Evolutionary conservation across 2,329 filamentous ascomycete species (phyloP), one percentile per base, ranked within the genome.

Genomic region (Trichoderma koningii): DNA sequence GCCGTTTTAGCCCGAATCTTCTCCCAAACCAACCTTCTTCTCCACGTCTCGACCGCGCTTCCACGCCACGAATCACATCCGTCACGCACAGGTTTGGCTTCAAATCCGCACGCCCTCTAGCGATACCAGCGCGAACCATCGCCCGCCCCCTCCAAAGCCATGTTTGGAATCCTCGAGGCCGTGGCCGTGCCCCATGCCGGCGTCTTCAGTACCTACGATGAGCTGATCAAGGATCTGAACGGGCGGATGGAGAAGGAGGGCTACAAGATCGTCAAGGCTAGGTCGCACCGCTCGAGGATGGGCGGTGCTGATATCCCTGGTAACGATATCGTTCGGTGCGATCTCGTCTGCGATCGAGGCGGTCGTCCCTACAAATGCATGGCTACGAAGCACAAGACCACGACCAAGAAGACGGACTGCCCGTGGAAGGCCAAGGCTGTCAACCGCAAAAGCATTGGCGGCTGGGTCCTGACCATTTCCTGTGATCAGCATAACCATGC

Each of bases 401-500:
- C 77, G 26, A 81, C 79, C 7, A 81, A 81, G 69, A 81, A 81
- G 72, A 81, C 78, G 0, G 76, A 78, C 55, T 81, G 79, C 26
- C 79, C 78, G 5, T 81, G 79, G 79, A 79, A 79, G 66, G 79
- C 78, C 34, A 81, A 80, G 66, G 78, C 78, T 1, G 79, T 80
- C 7, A 74, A 80, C 59, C 76, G 78, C 9, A 81, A 80, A 71
- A 74, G 75, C 12, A 73, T 78, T 64, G 78, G 78, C 5, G 79
- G 78, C 44, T 81, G 79, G 79, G 76, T 80, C n/a, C 67, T 81
- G 68, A 81, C 78, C 3, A 73, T 81, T 45, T 75, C 75, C 50
- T 81, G 79, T 69, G 75, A 80, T 65, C 74, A 78, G 67, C 79
- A 81, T 68, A 81, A 81, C 66, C 79, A 81, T 66, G 77, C 79